Evolutionary conservation across 1,139 yeast species (phyloP), one percentile per base, ranked within the genome.

Genomic region (Lodderomyces parapsilosis): DNA sequence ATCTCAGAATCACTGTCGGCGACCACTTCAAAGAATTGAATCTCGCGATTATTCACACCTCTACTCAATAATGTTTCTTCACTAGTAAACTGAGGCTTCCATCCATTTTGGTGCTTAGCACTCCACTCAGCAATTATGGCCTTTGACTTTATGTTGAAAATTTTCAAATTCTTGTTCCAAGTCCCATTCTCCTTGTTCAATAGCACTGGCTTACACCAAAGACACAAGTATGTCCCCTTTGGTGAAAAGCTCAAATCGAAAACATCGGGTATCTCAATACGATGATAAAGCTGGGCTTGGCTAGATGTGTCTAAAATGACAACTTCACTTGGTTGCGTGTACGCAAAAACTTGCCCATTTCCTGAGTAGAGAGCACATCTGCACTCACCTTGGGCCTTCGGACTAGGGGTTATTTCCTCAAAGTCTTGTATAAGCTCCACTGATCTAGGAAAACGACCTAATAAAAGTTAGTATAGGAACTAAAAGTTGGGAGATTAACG

Each of bases 181-280:
- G 86, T 83, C 27, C 91, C 90, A 58, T 77, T 66, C 57, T 80
- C 83, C 49, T 65, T 69, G 54, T 78, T 66, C 54, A 72, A 48
- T 67, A 80, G 74, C 51, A 81, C 62, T 10, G 98, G 96, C 57
- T 91, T 87, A 55, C 91, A 90, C 97, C 98, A 94, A 39, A 96
- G 80, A 54, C 90, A 80, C 50, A 93, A 66, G 59, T 74, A 91
- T 38, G 83, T 80, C n/a, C 97, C 98, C 43, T 81, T 74, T 9
- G 97, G 96, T 10, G 96, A 88, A 60, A 93, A 89, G 52, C 81
- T 82, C 56, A 93, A 66, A 58, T 93, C 98, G 56, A 84, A 82
- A 18, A 86, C 86, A 50, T 86, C 90, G 23, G 69, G 60, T 32
- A 80, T 66, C 25, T 73, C 78, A 41, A 86, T 61, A 14, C 63